Base-by-base conservation (phyloP, 768 basidiomycete species). In the Lentinula sp. region DNA sequence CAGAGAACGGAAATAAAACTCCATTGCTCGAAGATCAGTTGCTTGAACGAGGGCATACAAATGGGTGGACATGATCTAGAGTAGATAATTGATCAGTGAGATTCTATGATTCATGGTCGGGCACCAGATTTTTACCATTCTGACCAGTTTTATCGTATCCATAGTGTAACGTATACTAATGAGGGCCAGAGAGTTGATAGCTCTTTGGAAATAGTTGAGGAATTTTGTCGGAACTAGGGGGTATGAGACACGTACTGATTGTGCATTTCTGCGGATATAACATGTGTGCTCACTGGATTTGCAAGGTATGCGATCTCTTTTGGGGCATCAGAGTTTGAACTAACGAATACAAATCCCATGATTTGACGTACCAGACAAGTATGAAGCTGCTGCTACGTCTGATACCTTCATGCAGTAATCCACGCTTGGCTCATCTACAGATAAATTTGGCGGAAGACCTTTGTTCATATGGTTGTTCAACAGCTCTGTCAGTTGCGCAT, bases 401-500 rank as follows among this genome's bases (percentile, higher is more conserved):
- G 85, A 63, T 5, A 85, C 85, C 71, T 86, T 86, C 53, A 72
- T 74, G 62, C 81, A 81, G 68, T 83, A 86, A 71, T 85, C 82
- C 41, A 82, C 71, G n/a, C 79, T 80, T 0, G 81, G 80, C 57
- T 84, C 84, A 2, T 78, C 79, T 9, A 79, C 80, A 0, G 83
- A 75, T 41, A 84, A 72, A 63, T 78, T 79, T 0, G 81, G 82
- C 6, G 85, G 82, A 6, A 86, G 70, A 0, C 85, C 85, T 60
- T 82, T 79, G 68, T 86, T 87, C 80, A 84, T 82, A 15, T 71
- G 62, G 36, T 81, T 81, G 71, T 85, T 86, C 66, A 85, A 71
- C n/a, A 86, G 71, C 68, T 81, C 80, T n/a, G 78, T 73, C 9
- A 69, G 59, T 61, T 81, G 80, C 0, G 76, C 69, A 62, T 79